A percentile compares a stretch with the other conserved stretches of the same genome.
phyloP scores from a whole-genome alignment of 768 basidiomycete genomes.

The Phanerodontia chrysosporium region DNA sequence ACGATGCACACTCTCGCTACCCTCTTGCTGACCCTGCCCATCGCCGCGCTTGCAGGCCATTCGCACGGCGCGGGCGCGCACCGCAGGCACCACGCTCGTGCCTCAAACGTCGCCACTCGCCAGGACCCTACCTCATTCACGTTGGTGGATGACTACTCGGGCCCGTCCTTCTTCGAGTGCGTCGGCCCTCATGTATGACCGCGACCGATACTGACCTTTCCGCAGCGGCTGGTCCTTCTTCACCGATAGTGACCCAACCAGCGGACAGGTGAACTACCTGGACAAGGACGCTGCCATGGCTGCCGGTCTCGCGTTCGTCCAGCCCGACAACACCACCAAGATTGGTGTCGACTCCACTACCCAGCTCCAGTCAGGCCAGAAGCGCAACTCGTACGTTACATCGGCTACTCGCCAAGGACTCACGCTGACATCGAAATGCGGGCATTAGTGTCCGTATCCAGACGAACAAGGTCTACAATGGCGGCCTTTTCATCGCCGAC shows the following conservation, averaged over 20 bases:
- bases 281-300: slow-evolving; percentile 40
- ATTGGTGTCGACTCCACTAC: slow-evolving; percentile 61
- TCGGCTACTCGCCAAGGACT: background rate
- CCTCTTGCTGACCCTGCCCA: slow-evolving; percentile 28
- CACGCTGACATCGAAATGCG: no score
- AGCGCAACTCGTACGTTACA: slow-evolving; percentile 46
- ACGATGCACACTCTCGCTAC: slow-evolving; percentile 15
- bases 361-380: slow-evolving; percentile 42
- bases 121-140: slow-evolving; percentile 23
- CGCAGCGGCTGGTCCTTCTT: slow-evolving; percentile 70
- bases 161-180: slow-evolving; percentile 59
- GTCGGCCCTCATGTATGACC: slow-evolving; percentile 14
- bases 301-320: slow-evolving; percentile 58
- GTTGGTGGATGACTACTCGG: slow-evolving; percentile 39
- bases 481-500: slow-evolving; percentile 76
- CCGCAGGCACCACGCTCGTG: slow-evolving; percentile 25
- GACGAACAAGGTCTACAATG: slow-evolving; percentile 54
- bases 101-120: slow-evolving; percentile 18
- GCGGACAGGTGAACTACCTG: slow-evolving; percentile 64
- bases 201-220: background rate
- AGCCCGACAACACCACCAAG: slow-evolving; percentile 50
- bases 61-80: slow-evolving; percentile 21
- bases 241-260: slow-evolving; percentile 58
- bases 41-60: slow-evolving; percentile 35
- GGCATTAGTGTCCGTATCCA: slow-evolving; percentile 58